These are phyloP conservation scores for Hericium alpestre DNA, from an alignment of 768 basidiomycete genomes.

Conservation along the genomic window DNA sequence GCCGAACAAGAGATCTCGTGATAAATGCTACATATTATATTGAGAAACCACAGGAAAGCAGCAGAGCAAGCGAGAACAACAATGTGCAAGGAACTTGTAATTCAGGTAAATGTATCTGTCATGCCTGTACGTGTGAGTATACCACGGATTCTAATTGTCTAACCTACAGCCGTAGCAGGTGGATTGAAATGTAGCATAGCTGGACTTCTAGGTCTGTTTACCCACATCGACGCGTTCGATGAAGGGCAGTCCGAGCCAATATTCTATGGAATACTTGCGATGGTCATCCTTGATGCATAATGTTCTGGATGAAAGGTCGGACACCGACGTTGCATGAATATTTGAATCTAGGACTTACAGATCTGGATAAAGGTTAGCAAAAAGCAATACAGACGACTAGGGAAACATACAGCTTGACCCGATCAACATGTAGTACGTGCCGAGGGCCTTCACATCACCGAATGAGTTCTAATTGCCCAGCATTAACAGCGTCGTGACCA, in stretches of 20 bases:
- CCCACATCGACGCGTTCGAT: background rate
- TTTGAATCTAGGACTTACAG: conserved; percentile 9
- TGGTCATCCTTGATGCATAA: conserved; percentile 53
- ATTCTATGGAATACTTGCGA: conserved; percentile 34
- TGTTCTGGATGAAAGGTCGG: conserved; percentile 26
- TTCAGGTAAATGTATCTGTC: background rate
- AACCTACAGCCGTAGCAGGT: background rate
- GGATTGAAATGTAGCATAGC: background rate
- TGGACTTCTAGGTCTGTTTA: background rate
- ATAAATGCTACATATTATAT: background rate
- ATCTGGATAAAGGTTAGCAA: conserved; percentile 12
- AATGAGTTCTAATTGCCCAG: background rate
- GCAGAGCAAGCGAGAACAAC: background rate
- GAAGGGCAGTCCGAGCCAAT: conserved; percentile 36
- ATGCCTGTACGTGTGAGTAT: background rate
- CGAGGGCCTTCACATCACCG: conserved; percentile 13
- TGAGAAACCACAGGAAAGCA: background rate
- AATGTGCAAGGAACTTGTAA: background rate
- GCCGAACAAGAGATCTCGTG: background rate
- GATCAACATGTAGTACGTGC: conserved; percentile 24
- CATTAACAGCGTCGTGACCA: conserved; percentile 10
- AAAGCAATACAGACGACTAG: background rate
- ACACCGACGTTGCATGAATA: background rate
- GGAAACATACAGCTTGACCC: conserved; percentile 23
- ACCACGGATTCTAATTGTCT: background rate